Evolutionary conservation across 1,284 basidiomycete genomes (phyloP), one percentile per base, ranked within the genome.

Genomic region (Pseudozyma pruni): DNA sequence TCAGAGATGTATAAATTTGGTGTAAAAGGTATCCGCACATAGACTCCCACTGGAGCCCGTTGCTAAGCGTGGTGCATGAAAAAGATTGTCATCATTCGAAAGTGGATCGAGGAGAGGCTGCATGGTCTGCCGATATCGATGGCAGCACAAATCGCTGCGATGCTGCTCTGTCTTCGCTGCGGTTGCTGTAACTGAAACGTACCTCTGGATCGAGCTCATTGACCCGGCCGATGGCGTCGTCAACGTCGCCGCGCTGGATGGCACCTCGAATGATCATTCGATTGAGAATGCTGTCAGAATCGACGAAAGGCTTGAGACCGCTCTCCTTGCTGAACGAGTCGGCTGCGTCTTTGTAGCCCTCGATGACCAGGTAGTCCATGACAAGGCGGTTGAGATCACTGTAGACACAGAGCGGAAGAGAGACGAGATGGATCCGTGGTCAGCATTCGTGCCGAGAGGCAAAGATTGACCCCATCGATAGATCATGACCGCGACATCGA

Each of bases 61-160:
- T 63, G 67, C 90, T 97, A 87, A 89, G 94, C 91, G 94, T 97
- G 94, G 94, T 98, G 94, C 94, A 97, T 96, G 93, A 92, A 90
- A 88, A 62, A 83, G 78, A 79, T 91, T 87, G 58, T 72, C 66
- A 52, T 78, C 75, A 60, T 71, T 54, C 49, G 58, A 37, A 44
- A 29, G 17, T 32, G 17, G 40, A 14, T 34, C 29, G 3, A n/a
- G 8, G 10, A 25, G 16, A 9, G 4, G 5, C 17, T 31, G 41
- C 25, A 32, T 25, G 22, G 41, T 39, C 5, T n/a, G 37, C 16
- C 27, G 17, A 31, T 31, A 19, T 16, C 20, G 37, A 29, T 20
- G n/a, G n/a, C n/a, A n/a, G n/a, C n/a, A n/a, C n/a, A n/a, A n/a
- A n/a, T n/a, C n/a, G n/a, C n/a, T n/a, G 44, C 37, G n/a, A n/a